Base-by-base conservation (phyloP, 345 rosid genomes). In the Abelmoschus esculentus region DNA sequence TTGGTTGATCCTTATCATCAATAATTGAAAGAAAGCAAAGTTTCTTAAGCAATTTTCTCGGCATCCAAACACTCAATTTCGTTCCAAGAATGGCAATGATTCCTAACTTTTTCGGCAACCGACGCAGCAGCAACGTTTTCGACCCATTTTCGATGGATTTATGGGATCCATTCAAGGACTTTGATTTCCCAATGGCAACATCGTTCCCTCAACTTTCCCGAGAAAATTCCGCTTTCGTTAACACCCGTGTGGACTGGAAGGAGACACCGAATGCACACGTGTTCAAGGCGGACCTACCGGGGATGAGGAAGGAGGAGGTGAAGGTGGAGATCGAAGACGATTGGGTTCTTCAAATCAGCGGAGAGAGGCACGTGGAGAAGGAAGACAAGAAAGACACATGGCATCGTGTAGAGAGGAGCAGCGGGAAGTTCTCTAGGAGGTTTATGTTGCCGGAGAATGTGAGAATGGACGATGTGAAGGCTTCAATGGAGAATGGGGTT, bases 201-300 rank as follows among this genome's bases (percentile, higher is more conserved):
- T 50, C 70, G 9, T 69, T 13, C 32, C 62, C 61, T 18, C 15
- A 9, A 36, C 29, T 53, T 6, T 31, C 72, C 61, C 2, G 47
- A 26, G 62, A 69, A 2, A 52, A 5, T 49, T 32, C 72, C 2
- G 72, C 32, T 13, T 54, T 69, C 7, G 50, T 36, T 14, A 69
- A 18, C 72, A 19, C 62, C 1, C 28, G 72, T 5, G 58, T 69
- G 46, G 72, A 54, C 72, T 69, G 72, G 72, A 53, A 12, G 42
- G 72, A 69, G 52, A 69, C 72, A 0, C 62, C 72, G 32, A 49
- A 54, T 9, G 72, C 61, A 1, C 71, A 69, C 47, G 61, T 69
- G 17, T 69, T 69, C 47, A 82, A 66, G 57, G 70, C 55, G 22
- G 63, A 59, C 9, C 40, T 58, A 8, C 66, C 66, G 4, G 66